Percentiles rank a stretch among this genome's conserved stretches.
These are phyloP conservation scores for Sporothrix globosa DNA, from an alignment of 2,329 filamentous ascomycete genomes.

Conservation along the genomic window DNA sequence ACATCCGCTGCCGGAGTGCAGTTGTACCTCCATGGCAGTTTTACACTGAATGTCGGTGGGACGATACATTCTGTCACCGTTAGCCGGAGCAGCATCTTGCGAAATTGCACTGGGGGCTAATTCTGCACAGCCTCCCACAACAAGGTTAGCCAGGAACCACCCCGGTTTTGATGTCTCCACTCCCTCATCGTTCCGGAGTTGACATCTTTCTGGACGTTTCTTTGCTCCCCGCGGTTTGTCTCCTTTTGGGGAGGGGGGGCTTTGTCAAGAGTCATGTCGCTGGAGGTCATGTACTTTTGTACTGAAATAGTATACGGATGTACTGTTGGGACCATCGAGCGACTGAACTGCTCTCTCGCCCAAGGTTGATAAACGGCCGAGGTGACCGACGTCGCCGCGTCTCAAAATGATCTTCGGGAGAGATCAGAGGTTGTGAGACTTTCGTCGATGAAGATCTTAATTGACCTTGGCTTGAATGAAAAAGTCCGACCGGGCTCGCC, in stretches of 20 bases:
- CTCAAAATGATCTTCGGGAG: neutral
- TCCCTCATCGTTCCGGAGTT: neutral
- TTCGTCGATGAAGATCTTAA: slow-evolving; percentile 20
- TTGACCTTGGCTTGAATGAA: neutral
- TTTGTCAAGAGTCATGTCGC: neutral
- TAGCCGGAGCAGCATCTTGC: neutral
- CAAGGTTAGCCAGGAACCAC: slow-evolving; percentile 10
- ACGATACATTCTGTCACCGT: neutral
- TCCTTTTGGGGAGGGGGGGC: neutral
- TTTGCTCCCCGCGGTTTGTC: neutral
- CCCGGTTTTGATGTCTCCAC: slow-evolving; percentile 3
- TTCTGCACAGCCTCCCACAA: slow-evolving; percentile 17
- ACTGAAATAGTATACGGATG: neutral
- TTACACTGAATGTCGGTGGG: neutral
- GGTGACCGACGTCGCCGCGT: neutral
- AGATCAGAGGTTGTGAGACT: neutral
- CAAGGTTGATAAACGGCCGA: neutral
- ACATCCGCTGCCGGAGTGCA: neutral
- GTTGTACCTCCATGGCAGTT: neutral
- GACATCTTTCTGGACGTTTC: slow-evolving; percentile 5
- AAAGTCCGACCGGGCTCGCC: no score
- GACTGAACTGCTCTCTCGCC: neutral
- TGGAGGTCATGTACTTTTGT: neutral
- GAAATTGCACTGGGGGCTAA: slow-evolving; percentile 28
- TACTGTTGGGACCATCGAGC: neutral